A percentile compares a stretch with the other conserved stretches of the same genome.
phyloP scores from a whole-genome alignment of 2,329 filamentous ascomycete species.

The Sporothrix brasiliensis region DNA sequence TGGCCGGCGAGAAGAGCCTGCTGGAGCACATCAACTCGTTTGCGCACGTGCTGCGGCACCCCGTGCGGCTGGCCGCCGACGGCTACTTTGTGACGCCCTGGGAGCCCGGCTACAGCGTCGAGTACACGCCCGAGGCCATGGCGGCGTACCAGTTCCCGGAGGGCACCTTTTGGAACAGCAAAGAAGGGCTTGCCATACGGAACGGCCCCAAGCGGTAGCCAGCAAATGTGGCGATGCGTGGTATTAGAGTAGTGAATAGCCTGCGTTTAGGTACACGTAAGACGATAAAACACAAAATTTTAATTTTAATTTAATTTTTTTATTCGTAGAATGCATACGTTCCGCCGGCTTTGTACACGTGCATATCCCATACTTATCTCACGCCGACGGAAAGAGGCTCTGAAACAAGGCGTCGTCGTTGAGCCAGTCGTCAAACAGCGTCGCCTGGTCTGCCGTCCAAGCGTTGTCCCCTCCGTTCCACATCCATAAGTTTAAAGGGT shows the following conservation, averaged over 20 bases:
- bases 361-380: no score
- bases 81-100: slow-evolving; percentile 85
- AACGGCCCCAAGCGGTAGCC: neutral
- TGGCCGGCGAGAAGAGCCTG: slow-evolving; percentile 77
- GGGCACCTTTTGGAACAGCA: neutral
- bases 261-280: no score
- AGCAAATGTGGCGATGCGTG: no score
- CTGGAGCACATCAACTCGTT: slow-evolving; percentile 91
- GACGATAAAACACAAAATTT: neutral
- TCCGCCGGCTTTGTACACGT: no score
- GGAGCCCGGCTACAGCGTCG: slow-evolving; percentile 83
- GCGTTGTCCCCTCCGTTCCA: neutral
- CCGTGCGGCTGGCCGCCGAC: slow-evolving; percentile 73
- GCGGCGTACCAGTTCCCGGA: slow-evolving; percentile 73
- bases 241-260: neutral
- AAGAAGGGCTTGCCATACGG: neutral
- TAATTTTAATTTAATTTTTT: no score
- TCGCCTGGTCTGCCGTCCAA: neutral
- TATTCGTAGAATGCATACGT: no score
- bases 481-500: no score
- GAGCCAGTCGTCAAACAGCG: slow-evolving; percentile 8
- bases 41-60: slow-evolving; percentile 82
- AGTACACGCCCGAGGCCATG: slow-evolving; percentile 92
- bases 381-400: slow-evolving; percentile 8
- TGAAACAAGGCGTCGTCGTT: slow-evolving; percentile 7